Percentiles rank a stretch among this genome's conserved stretches.
Evolutionary conservation across 2,329 filamentous ascomycete species (phyloP).

Genomic region (Aspergillus flavus): DNA sequence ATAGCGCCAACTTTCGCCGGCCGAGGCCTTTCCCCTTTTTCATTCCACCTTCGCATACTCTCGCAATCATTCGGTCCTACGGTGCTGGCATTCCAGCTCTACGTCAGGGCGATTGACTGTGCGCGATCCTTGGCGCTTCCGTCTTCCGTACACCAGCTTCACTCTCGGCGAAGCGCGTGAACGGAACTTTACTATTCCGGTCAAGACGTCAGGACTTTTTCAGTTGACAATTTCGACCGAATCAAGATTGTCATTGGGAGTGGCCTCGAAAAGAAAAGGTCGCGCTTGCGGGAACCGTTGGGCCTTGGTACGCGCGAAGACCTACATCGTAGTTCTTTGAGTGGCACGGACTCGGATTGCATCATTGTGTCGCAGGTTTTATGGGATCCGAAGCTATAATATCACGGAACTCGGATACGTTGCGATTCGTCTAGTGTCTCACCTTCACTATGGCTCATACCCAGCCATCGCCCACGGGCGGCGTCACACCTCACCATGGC

Average conservation of each 20-base stretch:
- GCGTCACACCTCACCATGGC: conserved; percentile 65
- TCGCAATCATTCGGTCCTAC: neutral
- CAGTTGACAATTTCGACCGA: neutral
- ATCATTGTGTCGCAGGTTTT: conserved; percentile 37
- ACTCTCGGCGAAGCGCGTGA: neutral
- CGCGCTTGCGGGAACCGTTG: conserved; percentile 7
- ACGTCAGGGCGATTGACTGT: conserved; percentile 7
- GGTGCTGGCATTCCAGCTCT: neutral
- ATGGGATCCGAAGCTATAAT: conserved; percentile 15
- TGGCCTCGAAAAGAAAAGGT: conserved; percentile 1
- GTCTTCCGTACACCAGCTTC: neutral
- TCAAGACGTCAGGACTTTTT: neutral
- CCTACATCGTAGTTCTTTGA: conserved; percentile 21
- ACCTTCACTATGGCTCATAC: conserved; percentile 68
- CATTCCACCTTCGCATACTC: neutral
- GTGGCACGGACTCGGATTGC: conserved; percentile 29
- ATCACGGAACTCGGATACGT: conserved; percentile 11
- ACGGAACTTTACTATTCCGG: neutral
- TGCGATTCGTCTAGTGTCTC: conserved; percentile 9
- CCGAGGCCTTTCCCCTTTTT: neutral
- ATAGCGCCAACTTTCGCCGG: neutral
- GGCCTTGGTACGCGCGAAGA: conserved; percentile 16
- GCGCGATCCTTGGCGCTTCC: conserved; percentile 6
- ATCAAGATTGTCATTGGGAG: neutral
- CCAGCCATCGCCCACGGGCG: conserved; percentile 78